Conservation (phyloP, 2,329 filamentous ascomycete species). For the Colletotrichum truncatum region DNA sequence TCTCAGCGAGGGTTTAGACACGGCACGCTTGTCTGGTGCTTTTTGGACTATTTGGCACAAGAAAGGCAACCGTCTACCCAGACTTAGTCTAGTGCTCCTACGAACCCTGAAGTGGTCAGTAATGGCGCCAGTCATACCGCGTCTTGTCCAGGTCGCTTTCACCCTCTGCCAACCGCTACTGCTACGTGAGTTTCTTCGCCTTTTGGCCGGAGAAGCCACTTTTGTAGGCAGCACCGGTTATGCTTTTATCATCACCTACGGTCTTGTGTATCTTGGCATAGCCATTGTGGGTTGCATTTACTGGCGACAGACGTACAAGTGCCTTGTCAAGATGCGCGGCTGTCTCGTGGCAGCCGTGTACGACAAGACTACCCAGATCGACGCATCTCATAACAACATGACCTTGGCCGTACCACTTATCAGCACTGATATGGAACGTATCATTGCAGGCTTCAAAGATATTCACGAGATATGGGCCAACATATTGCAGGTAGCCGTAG, state of each 20-base stretch:
- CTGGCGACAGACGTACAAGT: slow-evolving; percentile 38
- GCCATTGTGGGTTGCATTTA: slow-evolving; percentile 50
- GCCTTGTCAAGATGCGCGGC: slow-evolving; percentile 42
- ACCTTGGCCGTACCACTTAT: slow-evolving; percentile 53
- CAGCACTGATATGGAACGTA: slow-evolving; percentile 56
- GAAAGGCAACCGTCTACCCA: background rate
- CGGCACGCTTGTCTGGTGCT: slow-evolving; percentile 27
- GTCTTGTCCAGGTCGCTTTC: slow-evolving; percentile 41
- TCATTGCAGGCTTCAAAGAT: slow-evolving; percentile 41
- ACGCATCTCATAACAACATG: slow-evolving; percentile 39
- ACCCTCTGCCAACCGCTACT: slow-evolving; percentile 50
- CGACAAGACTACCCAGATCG: slow-evolving; percentile 48
- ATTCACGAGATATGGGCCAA: slow-evolving; percentile 53
- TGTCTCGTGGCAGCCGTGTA: slow-evolving; percentile 56
- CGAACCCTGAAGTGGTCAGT: background rate
- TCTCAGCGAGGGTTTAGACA: background rate
- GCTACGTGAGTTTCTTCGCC: slow-evolving; percentile 39
- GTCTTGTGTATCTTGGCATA: slow-evolving; percentile 50
- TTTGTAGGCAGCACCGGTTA: slow-evolving; percentile 41
- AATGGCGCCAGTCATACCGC: slow-evolving; percentile 43
- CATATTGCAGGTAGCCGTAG: slow-evolving; percentile 50
- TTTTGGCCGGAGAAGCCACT: slow-evolving; percentile 31
- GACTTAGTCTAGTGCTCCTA: background rate
- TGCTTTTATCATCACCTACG: slow-evolving; percentile 50
- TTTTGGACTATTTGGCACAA: background rate